Evolutionary conservation across 306 rosid species (phyloP).

Genomic region (Citrullus mucosospermus): DNA sequence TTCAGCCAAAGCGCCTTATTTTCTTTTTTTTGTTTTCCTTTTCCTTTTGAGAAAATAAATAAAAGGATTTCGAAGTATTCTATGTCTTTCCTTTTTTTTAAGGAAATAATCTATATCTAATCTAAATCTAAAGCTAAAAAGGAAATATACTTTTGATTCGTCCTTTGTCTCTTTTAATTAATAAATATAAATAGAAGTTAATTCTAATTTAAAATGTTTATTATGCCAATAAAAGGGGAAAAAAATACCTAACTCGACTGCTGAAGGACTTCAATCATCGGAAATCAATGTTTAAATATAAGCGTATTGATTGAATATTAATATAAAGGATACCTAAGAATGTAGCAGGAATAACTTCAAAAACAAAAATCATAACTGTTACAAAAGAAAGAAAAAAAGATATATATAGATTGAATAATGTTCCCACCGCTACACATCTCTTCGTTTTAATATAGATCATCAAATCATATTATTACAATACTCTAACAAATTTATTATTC

Average conservation of each 20-base stretch:
- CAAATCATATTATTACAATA: not conserved
- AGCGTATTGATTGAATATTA: not conserved
- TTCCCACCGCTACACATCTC: not conserved
- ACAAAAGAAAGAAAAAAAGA: not conserved
- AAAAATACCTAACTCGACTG: too few relatives aligned
- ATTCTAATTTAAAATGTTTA: too few relatives aligned
- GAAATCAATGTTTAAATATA: not conserved
- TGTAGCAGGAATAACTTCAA: not conserved
- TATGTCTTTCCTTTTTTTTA: too few relatives aligned
- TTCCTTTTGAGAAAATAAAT: too few relatives aligned
- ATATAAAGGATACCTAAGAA: not conserved
- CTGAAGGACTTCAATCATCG: not conserved
- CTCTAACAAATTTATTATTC: not conserved
- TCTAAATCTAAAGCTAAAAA: too few relatives aligned
- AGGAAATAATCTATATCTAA: too few relatives aligned
- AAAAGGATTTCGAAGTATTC: too few relatives aligned
- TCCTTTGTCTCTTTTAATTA: too few relatives aligned
- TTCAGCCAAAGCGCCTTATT: not conserved
- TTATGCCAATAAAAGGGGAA: too few relatives aligned
- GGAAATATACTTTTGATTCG: too few relatives aligned
- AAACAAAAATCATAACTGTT: not conserved
- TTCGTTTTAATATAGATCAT: not conserved
- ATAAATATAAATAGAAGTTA: too few relatives aligned
- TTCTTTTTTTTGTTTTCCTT: too few relatives aligned
- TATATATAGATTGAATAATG: not conserved